Percentiles rank a stretch among this genome's conserved stretches.
Conservation (phyloP, 2,329 filamentous ascomycete genomes). For the Coniochaeta sp. region DNA sequence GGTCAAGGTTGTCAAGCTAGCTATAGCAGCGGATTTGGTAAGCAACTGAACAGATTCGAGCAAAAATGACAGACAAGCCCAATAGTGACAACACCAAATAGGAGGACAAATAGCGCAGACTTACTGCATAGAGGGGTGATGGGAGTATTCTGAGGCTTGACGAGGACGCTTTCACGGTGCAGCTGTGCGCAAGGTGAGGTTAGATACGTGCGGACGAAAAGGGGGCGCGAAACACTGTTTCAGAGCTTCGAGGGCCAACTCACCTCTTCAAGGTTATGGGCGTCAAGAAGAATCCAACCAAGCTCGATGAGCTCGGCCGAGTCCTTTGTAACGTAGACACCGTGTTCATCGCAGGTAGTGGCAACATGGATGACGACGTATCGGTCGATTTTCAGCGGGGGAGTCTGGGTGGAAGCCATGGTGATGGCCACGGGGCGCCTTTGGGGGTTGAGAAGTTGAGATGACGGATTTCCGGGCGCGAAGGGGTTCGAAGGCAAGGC, state of each 20-base stretch:
- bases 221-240: constrained; percentile 9
- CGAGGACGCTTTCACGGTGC: constrained; percentile 89
- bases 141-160: constrained; percentile 97
- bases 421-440: constrained; percentile 13
- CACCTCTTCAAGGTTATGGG: constrained; percentile 89
- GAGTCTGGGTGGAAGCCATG: constrained; percentile 41
- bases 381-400: constrained; percentile 74
- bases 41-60: constrained; percentile 9
- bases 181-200: constrained; percentile 48
- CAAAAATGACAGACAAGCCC: constrained; percentile 5
- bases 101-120: constrained; percentile 29
- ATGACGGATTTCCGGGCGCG: neutral
- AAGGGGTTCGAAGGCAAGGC: neutral
- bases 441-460: neutral
- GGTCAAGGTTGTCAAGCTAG: constrained; percentile 92
- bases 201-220: constrained; percentile 10
- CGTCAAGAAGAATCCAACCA: constrained; percentile 93
- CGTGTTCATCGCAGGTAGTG: constrained; percentile 97
- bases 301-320: constrained; percentile 99
- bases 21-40: constrained; percentile 36
- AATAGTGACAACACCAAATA: neutral
- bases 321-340: constrained; percentile 98
- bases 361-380: constrained; percentile 98
- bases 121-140: constrained; percentile 98
- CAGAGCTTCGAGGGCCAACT: constrained; percentile 20